Evolutionary conservation across 2,329 filamentous ascomycete genomes (phyloP).

Genomic region (Orbilia oligospora): DNA sequence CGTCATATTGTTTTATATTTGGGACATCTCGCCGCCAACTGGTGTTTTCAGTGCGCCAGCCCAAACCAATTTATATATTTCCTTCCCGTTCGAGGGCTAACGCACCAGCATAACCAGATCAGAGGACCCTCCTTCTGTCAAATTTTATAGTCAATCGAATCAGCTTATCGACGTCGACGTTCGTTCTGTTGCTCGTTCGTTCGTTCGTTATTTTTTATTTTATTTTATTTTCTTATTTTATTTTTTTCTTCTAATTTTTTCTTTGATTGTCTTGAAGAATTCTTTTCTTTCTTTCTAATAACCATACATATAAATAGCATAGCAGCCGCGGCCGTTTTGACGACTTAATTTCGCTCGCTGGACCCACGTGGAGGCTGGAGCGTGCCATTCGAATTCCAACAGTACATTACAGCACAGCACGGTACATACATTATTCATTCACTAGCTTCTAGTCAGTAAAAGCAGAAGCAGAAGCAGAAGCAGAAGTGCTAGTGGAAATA

Average conservation of each 20-base stretch:
- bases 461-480: background rate
- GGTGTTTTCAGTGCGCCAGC: constrained; percentile 49
- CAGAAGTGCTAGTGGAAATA: no score
- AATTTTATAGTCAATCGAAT: constrained; percentile 9
- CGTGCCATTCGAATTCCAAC: constrained; percentile 12
- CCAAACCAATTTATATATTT: constrained; percentile 56
- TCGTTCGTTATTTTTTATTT: constrained; percentile 6
- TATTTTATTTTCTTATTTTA: background rate
- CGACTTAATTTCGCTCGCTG: constrained; percentile 35
- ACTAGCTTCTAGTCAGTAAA: background rate
- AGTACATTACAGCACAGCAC: background rate
- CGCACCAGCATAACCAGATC: constrained; percentile 18
- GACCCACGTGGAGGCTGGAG: constrained; percentile 47
- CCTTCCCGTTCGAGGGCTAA: constrained; percentile 10
- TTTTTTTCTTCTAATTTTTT: background rate
- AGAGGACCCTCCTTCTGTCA: constrained; percentile 6
- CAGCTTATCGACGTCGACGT: constrained; percentile 34
- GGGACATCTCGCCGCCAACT: constrained; percentile 33
- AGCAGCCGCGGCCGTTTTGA: constrained; percentile 12
- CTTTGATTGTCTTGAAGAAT: no score
- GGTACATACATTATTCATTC: no score
- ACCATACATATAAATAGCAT: background rate
- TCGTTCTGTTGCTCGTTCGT: constrained; percentile 21
- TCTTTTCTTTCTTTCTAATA: constrained; percentile 4
- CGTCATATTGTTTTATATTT: constrained; percentile 59